Evolutionary conservation across 2,329 filamentous ascomycete genomes (phyloP), one percentile per base, ranked within the genome.

Genomic region (Cladosporium halotolerans): DNA sequence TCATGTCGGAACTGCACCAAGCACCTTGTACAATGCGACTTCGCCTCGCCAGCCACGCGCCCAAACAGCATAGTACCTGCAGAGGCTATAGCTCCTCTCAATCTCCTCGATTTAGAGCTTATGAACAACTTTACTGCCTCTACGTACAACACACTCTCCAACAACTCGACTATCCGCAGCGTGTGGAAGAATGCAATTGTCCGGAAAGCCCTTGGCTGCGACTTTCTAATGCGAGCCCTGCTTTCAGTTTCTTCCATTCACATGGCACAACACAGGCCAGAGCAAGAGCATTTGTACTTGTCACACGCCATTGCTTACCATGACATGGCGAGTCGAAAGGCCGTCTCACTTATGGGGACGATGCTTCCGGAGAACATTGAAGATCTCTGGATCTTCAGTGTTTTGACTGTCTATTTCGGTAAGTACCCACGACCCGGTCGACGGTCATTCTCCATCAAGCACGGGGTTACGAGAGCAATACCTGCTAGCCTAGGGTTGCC

Each of bases 1-100:
- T 44, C 40, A 9, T 52, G 48, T 23, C 28, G 42, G 6, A 52
- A 52, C 18, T 52, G 48, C 19, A 11, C 45, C 11, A 52, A 52
- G 28, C 48, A 44, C 16, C 39, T 28, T 31, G 32, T 34, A 4
- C 40, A 28, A 13, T 52, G 48, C n/a, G 42, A 52, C 13, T 52
- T 43, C 28, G 40, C 40, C 16, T 7, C 31, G 2, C 4, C 33
- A n/a, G 34, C 19, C 13, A 23, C 19, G 16, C 46, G 28, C 2
- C 23, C 46, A 3, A 23, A 11, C 8, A 38, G 32, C 4, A 40
- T 41, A n/a, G 36, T n/a, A 3, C 38, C 45, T 1, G 34, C 23
- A 10, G 34, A 52, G 16, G 10, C 48, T 2, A 28, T 43, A 18
- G 7, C 40, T 23, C 16, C 40, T 3, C 31, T 44, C 11, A 52